Conservation (phyloP, 106 monocot species). For the Chionographis japonica region DNA sequence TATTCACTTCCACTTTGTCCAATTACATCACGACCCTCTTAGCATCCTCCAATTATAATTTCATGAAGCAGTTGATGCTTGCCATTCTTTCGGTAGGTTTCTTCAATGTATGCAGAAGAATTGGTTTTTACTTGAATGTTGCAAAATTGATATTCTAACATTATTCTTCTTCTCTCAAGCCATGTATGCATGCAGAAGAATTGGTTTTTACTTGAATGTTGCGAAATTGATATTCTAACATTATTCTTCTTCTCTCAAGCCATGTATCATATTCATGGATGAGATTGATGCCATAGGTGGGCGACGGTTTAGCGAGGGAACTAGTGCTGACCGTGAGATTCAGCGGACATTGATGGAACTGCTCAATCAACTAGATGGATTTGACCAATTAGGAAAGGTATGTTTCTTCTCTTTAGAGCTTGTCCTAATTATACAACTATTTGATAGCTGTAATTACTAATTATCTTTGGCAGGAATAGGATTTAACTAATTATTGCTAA, state of each 20-base stretch:
- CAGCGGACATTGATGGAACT: slow-evolving; percentile 78
- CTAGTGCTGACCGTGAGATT: slow-evolving; percentile 95
- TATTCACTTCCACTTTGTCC: too few species aligned
- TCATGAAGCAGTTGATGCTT: too few species aligned
- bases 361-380: slow-evolving; percentile 69
- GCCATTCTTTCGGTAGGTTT: too few species aligned
- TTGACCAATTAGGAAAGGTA: slow-evolving; percentile 68
- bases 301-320: slow-evolving; percentile 85
- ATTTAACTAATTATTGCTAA: too few species aligned
- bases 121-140: too few species aligned
- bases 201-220: too few species aligned
- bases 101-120: too few species aligned
- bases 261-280: slow-evolving; percentile 96
- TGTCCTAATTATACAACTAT: background rate
- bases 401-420: background rate
- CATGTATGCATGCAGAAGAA: slow-evolving; percentile 35
- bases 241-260: slow-evolving; percentile 21
- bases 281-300: slow-evolving; percentile 96
- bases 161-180: slow-evolving; percentile 21
- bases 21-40: too few species aligned
- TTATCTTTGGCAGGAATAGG: too few species aligned
- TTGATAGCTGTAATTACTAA: too few species aligned
- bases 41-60: too few species aligned
- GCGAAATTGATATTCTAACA: background rate
- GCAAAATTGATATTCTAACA: background rate